Conservation (phyloP, 1,284 basidiomycete species). For the Somion occarium region DNA sequence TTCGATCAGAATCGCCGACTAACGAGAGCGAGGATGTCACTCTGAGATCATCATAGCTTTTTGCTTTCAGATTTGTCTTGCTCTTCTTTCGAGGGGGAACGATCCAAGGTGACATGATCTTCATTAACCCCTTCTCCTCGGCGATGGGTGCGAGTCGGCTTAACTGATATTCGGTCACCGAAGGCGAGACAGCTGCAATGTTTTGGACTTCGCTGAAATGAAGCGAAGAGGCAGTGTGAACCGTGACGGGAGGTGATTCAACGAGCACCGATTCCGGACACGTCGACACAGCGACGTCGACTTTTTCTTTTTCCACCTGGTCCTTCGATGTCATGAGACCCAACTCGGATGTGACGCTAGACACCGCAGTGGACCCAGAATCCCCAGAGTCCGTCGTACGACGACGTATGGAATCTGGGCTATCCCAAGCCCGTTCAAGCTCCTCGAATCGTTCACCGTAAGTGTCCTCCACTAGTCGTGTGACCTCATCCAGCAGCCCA, state of each 20-base stretch:
- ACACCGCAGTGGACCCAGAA: conserved; percentile 25
- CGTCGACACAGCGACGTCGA: neutral
- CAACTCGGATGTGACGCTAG: conserved; percentile 6
- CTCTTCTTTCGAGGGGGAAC: conserved; percentile 15
- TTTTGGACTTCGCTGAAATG: too few species aligned
- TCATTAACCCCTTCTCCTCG: neutral
- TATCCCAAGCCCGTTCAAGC: conserved; percentile 19
- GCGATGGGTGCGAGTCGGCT: neutral
- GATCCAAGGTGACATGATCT: conserved; percentile 12
- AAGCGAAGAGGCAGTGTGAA: neutral
- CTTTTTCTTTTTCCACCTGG: neutral
- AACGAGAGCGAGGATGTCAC: conserved; percentile 1
- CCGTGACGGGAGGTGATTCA: neutral
- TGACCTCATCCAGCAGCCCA: conserved; percentile 32
- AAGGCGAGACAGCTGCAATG: too few species aligned
- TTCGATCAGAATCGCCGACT: neutral
- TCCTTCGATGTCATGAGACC: neutral
- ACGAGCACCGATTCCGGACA: neutral
- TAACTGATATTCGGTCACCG: too few species aligned
- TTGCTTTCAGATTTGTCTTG: conserved; percentile 13
- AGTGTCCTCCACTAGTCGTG: conserved; percentile 37
- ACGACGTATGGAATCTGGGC: conserved; percentile 12
- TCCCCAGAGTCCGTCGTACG: conserved; percentile 26
- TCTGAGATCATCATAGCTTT: conserved; percentile 10
- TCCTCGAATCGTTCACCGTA: conserved; percentile 18